Conservation (phyloP, 345 rosid genomes). For the Eucalyptus shirleyi region DNA sequence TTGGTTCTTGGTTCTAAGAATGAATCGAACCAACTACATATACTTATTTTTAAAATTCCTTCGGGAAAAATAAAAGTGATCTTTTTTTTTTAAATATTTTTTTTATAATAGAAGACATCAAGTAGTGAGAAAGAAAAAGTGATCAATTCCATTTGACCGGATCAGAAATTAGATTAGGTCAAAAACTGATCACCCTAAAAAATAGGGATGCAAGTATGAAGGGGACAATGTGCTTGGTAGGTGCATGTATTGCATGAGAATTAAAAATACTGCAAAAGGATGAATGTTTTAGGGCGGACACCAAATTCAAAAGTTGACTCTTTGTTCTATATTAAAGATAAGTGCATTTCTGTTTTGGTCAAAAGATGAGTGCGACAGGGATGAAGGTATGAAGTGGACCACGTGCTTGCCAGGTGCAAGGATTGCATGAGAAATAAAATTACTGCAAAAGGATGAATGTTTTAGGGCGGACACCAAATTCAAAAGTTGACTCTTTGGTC, state of each 20-base stretch:
- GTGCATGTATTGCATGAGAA: background rate
- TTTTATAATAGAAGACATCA: too few relatives aligned
- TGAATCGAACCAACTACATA: rapidly evolving
- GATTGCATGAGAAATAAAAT: background rate
- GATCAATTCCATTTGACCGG: rapidly evolving
- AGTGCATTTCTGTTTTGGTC: background rate
- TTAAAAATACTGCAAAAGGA: background rate
- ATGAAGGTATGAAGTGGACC: background rate
- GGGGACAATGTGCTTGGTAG: background rate
- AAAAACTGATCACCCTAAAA: too few relatives aligned
- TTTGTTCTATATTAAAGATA: background rate
- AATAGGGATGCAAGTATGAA: background rate
- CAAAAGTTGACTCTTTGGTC: background rate
- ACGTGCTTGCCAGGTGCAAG: background rate
- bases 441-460: background rate
- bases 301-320: background rate
- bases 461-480: background rate
- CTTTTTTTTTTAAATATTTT: rapidly evolving
- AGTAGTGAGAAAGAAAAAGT: too few relatives aligned
- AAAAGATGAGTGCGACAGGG: background rate
- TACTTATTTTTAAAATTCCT: too few relatives aligned
- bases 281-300: background rate
- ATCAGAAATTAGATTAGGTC: rapidly evolving
- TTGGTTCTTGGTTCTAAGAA: rapidly evolving
- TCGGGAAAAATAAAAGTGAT: too few relatives aligned